Evolutionary conservation across 768 basidiomycete genomes (phyloP).

Genomic region (Tricholoma furcatifolium): DNA sequence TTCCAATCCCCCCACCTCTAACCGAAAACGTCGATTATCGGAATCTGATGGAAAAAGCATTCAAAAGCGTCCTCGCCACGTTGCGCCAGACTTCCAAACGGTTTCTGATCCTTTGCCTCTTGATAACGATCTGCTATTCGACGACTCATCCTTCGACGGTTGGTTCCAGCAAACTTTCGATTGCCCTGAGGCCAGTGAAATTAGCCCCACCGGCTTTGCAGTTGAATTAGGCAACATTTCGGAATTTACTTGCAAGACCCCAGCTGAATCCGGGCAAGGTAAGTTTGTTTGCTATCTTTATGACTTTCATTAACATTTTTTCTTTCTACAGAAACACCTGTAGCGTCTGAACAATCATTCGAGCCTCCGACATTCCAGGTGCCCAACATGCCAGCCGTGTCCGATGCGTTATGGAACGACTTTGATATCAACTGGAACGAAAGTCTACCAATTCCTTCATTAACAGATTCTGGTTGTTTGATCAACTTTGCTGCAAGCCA

Average conservation of each 20-base stretch:
- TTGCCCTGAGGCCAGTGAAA: slow-evolving; percentile 18
- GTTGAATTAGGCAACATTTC: slow-evolving; percentile 32
- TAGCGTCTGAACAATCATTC: not conserved
- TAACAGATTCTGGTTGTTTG: not conserved
- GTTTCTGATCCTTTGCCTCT: slow-evolving; percentile 30
- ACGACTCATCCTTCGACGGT: slow-evolving; percentile 26
- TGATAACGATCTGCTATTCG: slow-evolving; percentile 5
- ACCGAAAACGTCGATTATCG: slow-evolving; percentile 38
- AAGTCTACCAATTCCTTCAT: not conserved
- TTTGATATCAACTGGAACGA: not conserved
- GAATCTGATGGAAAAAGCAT: slow-evolving; percentile 20
- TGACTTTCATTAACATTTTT: not conserved
- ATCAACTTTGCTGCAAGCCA: not conserved
- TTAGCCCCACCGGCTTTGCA: slow-evolving; percentile 27
- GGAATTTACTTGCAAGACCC: slow-evolving; percentile 2
- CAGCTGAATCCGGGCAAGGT: not conserved
- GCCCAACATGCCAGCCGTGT: not conserved
- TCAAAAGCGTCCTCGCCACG: slow-evolving; percentile 27
- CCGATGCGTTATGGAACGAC: not conserved
- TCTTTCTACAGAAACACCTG: not conserved
- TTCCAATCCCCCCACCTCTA: not conserved
- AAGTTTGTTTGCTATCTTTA: not conserved
- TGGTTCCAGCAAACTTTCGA: slow-evolving; percentile 34
- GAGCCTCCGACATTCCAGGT: not conserved
- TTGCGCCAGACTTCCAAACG: slow-evolving; percentile 15